Percentiles rank a stretch among this genome's conserved stretches.
Conservation (phyloP, 1,139 yeast genomes). For the Lodderomyces jiufengensis region DNA sequence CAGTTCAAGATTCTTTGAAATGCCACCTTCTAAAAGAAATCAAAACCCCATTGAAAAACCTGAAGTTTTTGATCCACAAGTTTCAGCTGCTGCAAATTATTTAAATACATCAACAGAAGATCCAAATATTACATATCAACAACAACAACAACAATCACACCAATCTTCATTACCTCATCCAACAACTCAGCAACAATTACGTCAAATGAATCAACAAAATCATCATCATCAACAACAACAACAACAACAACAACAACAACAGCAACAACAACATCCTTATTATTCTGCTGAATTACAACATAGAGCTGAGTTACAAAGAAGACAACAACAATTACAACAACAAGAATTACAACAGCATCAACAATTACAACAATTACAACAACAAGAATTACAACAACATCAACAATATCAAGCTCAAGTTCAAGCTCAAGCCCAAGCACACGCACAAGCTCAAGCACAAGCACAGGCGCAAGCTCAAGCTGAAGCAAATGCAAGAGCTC, state of each 20-base stretch:
- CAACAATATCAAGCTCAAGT: constrained; percentile 14
- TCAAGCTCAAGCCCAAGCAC: constrained; percentile 13
- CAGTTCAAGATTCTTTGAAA: too few species aligned
- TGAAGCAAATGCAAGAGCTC: constrained; percentile 12
- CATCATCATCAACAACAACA: constrained; percentile 20
- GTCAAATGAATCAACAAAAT: too few species aligned
- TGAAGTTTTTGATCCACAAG: constrained; percentile 12
- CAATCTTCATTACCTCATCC: constrained; percentile 1
- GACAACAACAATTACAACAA: constrained; percentile 29
- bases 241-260: constrained; percentile 15
- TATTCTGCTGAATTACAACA: constrained; percentile 23
- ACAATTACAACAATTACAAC: constrained; percentile 20
- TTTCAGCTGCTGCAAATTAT: constrained; percentile 9
- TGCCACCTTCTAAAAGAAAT: too few species aligned
- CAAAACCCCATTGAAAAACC: too few species aligned
- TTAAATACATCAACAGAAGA: neutral
- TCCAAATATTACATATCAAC: neutral
- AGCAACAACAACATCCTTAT: constrained; percentile 19
- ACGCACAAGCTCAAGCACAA: constrained; percentile 12
- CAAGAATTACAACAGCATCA: constrained; percentile 21
- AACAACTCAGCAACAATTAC: constrained; percentile 21
- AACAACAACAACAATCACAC: constrained; percentile 3
- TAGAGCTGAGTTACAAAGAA: constrained; percentile 23
- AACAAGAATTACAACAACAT: constrained; percentile 14
- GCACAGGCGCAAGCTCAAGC: constrained; percentile 15